Base-by-base conservation (phyloP, 805 yeast species). In the Yamadazyma endophytica region DNA sequence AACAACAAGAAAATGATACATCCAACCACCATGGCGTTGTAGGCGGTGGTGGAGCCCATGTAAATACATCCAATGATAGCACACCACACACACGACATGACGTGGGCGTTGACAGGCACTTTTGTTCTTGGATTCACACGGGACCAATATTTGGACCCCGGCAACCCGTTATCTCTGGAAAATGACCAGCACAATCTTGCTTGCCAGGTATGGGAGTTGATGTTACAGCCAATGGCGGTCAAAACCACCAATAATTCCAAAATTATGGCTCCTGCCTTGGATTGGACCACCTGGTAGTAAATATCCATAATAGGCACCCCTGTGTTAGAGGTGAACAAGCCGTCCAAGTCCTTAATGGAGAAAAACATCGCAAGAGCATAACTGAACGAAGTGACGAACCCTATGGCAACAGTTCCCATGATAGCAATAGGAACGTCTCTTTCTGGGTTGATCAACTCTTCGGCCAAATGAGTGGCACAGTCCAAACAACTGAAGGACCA, bases 401-500 rank as follows among this genome's bases (percentile, higher is more conserved):
- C 86, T 44, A 81, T 75, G 6, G 77, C 68, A 2, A 79, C 80
- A 3, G 84, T 76, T 4, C 78, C 68, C 49, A 77, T 60, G 40
- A 79, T 77, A 2, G 82, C 77, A 29, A 67, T 67, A 13, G 86
- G 85, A 33, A 78, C 75, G 39, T 73, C 67, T 29, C 70, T 62
- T 44, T 73, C 73, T 4, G 87, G 84, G 17, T 69, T 61, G 22
- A 68, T 58, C 21, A 69, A 68, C 47, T 80, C 87, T 48, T 81
- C 88, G 14, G 82, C 77, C 70, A 81, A 66, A 46, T 80, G 87
- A 3, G 85, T 77, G 2, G 85, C 84, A 35, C 78, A 74, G 47
- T 80, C 88, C 29, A 78, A 63, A 42, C 86, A 79, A 17, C 77
- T 68, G 58, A 78, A 79, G 7, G 80, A 73, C 83, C 83, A 80